A percentile compares a stretch with the other conserved stretches of the same genome.
phyloP scores from a whole-genome alignment of 345 rosid genomes.

The Linum usitatissimum region DNA sequence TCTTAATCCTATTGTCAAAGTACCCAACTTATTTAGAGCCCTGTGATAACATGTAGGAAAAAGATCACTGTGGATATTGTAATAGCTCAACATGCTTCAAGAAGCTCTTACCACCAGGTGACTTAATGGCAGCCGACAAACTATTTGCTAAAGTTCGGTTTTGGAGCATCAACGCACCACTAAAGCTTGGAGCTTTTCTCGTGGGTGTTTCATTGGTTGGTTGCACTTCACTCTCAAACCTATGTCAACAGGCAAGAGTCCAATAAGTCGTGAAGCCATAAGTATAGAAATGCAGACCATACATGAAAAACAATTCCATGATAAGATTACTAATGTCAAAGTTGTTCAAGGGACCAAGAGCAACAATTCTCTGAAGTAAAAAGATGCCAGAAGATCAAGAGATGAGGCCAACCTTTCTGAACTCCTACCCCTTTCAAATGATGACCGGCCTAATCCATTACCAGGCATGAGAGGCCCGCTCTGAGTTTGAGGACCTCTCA shows the following conservation, averaged over 20 bases:
- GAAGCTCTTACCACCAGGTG: conserved; percentile 61
- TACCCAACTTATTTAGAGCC: neutral
- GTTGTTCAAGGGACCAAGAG: neutral
- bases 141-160: conserved; percentile 96
- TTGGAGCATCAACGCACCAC: conserved; percentile 93
- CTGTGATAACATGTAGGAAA: neutral
- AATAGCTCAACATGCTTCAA: neutral
- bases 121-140: conserved; percentile 90
- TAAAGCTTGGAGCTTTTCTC: conserved; percentile 75
- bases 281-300: neutral
- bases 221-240: conserved; percentile 56
- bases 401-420: conserved; percentile 48
- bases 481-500: conserved; percentile 61
- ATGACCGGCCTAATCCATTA: conserved; percentile 32
- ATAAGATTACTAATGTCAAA: neutral
- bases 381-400: neutral
- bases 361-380: neutral
- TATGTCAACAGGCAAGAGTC: conserved; percentile 19
- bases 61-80: neutral
- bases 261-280: conserved; percentile 5
- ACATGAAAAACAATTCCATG: neutral
- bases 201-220: conserved; percentile 30
- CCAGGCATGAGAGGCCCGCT: conserved; percentile 83
- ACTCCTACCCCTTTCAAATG: conserved; percentile 44
- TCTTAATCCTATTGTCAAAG: conserved; percentile 47